Conservation (phyloP, 2,329 filamentous ascomycete genomes). For the Ascochyta fabae region DNA sequence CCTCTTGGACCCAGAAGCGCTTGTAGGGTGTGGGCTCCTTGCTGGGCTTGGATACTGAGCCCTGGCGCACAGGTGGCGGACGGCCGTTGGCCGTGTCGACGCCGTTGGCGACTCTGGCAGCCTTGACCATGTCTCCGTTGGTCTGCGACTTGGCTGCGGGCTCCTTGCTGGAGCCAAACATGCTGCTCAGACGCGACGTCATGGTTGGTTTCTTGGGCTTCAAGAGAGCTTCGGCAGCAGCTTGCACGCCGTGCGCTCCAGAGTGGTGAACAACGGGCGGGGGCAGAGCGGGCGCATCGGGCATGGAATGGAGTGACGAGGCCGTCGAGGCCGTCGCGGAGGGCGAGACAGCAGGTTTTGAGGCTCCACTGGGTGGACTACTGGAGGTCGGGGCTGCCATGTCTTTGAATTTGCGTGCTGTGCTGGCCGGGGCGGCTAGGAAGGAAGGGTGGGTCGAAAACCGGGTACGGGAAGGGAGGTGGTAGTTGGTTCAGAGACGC, state of each 20-base stretch:
- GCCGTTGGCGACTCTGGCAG: slow-evolving; percentile 35
- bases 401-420: slow-evolving; percentile 21
- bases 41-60: slow-evolving; percentile 33
- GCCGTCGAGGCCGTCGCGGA: slow-evolving; percentile 45
- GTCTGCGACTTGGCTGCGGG: slow-evolving; percentile 33
- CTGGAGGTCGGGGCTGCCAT: slow-evolving; percentile 45
- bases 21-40: slow-evolving; percentile 43
- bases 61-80: slow-evolving; percentile 36
- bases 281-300: slow-evolving; percentile 41
- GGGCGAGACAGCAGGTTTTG: slow-evolving; percentile 41
- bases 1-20: slow-evolving; percentile 65
- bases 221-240: slow-evolving; percentile 42
- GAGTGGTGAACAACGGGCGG: slow-evolving; percentile 36
- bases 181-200: slow-evolving; percentile 52
- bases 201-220: slow-evolving; percentile 52
- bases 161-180: slow-evolving; percentile 46
- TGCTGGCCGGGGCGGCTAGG: slow-evolving; percentile 25
- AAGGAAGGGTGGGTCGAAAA: slow-evolving; percentile 24
- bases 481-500: slow-evolving; percentile 38
- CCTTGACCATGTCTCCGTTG: slow-evolving; percentile 37
- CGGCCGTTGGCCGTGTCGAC: slow-evolving; percentile 29
- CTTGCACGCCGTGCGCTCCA: slow-evolving; percentile 36
- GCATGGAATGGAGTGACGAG: slow-evolving; percentile 48
- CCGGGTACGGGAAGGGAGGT: slow-evolving; percentile 5
- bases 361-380: slow-evolving; percentile 33